Conservation (phyloP, 2,329 filamentous ascomycete genomes). For the Arthroderma sp. region DNA sequence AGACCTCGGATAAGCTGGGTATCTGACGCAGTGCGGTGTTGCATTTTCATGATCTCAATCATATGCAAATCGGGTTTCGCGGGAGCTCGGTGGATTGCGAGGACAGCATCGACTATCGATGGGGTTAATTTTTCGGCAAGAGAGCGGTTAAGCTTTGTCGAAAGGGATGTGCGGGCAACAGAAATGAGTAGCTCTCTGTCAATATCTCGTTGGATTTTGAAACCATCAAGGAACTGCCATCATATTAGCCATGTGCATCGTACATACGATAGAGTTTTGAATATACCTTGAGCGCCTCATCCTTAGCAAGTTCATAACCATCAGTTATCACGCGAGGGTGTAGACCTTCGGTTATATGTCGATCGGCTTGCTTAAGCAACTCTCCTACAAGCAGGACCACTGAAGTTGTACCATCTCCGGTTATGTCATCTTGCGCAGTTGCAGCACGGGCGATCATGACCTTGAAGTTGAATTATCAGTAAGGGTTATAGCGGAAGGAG, state of each 20-base stretch:
- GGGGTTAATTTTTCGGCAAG: conserved; percentile 86
- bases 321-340: conserved; percentile 95
- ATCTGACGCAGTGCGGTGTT: conserved; percentile 89
- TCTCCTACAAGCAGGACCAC: conserved; percentile 92
- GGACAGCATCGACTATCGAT: conserved; percentile 88
- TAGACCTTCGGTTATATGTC: conserved; percentile 91
- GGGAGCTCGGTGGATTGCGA: conserved; percentile 80
- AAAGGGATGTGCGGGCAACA: conserved; percentile 84
- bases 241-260: conserved; percentile 13
- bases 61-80: conserved; percentile 95
- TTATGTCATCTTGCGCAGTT: conserved; percentile 96
- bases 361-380: conserved; percentile 91
- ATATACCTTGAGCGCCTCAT: conserved; percentile 68
- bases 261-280: background rate
- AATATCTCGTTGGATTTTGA: conserved; percentile 78
- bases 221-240: conserved; percentile 70
- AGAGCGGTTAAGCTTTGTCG: conserved; percentile 83
- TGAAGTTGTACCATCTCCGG: conserved; percentile 92
- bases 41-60: conserved; percentile 99
- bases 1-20: conserved; percentile 90
- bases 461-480: conserved; percentile 16
- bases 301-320: conserved; percentile 93
- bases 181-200: conserved; percentile 88
- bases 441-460: conserved; percentile 67
- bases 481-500: conserved; percentile 6